Percentiles rank a stretch among this genome's conserved stretches.
phyloP scores from a whole-genome alignment of 2,329 filamentous ascomycete genomes.

The Aureobasidium sp. region DNA sequence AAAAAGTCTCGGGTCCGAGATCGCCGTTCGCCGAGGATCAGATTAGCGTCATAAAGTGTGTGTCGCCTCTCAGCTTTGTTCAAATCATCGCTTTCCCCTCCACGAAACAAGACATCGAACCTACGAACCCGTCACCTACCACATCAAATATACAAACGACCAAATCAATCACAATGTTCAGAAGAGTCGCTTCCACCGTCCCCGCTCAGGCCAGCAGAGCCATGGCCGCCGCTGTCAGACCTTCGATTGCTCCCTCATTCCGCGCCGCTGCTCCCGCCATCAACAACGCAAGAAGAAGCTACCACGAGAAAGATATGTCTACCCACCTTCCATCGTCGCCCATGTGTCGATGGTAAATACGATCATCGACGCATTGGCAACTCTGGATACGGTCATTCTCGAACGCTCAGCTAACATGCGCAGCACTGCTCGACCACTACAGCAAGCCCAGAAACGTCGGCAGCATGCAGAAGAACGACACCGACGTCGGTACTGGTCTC shows the following conservation, averaged over 20 bases:
- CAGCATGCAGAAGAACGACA: slow-evolving; percentile 69
- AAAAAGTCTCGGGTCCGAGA: slow-evolving; percentile 8
- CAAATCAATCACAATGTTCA: slow-evolving; percentile 45
- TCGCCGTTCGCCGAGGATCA: slow-evolving; percentile 13
- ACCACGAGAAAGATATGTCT: slow-evolving; percentile 60
- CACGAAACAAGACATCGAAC: neutral
- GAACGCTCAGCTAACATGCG: slow-evolving; percentile 33
- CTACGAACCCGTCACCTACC: slow-evolving; percentile 4
- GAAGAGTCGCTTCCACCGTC: slow-evolving; percentile 47
- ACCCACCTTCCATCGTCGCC: neutral
- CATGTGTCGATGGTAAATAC: neutral
- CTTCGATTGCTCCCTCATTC: slow-evolving; percentile 42
- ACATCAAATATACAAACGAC: neutral
- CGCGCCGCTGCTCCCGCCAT: slow-evolving; percentile 38
- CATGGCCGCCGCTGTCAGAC: slow-evolving; percentile 42
- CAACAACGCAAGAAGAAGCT: slow-evolving; percentile 41
- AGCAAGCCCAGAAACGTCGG: slow-evolving; percentile 72
- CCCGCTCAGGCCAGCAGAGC: slow-evolving; percentile 48
- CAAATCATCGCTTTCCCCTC: slow-evolving; percentile 5
- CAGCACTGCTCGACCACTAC: slow-evolving; percentile 68
- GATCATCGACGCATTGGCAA: slow-evolving; percentile 12
- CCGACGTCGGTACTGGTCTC: slow-evolving; percentile 81
- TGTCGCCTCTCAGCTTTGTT: slow-evolving; percentile 13
- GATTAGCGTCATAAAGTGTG: slow-evolving; percentile 14
- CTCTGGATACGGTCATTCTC: neutral